Base-by-base conservation (phyloP, 768 basidiomycete genomes). In the Termitomyces sp. region DNA sequence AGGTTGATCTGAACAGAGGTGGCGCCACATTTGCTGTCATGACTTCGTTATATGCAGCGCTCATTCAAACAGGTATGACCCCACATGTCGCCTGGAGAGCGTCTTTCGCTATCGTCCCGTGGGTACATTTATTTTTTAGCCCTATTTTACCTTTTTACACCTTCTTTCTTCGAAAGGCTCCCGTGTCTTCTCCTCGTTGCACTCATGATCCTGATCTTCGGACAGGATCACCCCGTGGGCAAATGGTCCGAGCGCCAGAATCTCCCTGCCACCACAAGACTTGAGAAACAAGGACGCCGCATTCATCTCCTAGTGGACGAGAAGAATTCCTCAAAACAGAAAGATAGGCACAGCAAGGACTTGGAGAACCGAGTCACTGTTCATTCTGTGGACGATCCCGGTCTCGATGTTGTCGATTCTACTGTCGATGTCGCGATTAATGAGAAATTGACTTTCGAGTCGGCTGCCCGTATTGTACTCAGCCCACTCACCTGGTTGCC, bases 1-100 rank as follows among this genome's bases (percentile, higher is more conserved):
- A 42, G 40, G 5, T 6, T 42, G 32, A 25, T 17, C 63, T 42
- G 11, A 29, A 56, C 52, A 73, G 72, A 34, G 77, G 81, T 4
- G 83, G 83, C 15, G 77, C 80, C 34, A 86, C 84, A 0, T 85
- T 83, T 69, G 77, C 79, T 40, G 77, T 84, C 63, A 86, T 86
- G 84, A 78, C 81, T 31, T 78, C 82, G 5, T 65, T 85, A 12
- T 85, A 79, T 72, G 69, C 80, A 32, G 68, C 70, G 7, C 67
- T 83, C 12, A 59, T 71, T 20, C 63, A 67, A 0, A 67, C 73
- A 31, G 79, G 79, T 1, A 71, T 84, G 34, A 63, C 70, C 0
- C 52, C 74, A 11, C 76, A 79, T 60, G 61, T 73, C 0, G 81
- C 85, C 5, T 87, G 86, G 86, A 71, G 86, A 51, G 80, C 75